These are phyloP conservation scores for Metschnikowia noctiluminum DNA, from an alignment of 805 yeast genomes.

Conservation along the genomic window DNA sequence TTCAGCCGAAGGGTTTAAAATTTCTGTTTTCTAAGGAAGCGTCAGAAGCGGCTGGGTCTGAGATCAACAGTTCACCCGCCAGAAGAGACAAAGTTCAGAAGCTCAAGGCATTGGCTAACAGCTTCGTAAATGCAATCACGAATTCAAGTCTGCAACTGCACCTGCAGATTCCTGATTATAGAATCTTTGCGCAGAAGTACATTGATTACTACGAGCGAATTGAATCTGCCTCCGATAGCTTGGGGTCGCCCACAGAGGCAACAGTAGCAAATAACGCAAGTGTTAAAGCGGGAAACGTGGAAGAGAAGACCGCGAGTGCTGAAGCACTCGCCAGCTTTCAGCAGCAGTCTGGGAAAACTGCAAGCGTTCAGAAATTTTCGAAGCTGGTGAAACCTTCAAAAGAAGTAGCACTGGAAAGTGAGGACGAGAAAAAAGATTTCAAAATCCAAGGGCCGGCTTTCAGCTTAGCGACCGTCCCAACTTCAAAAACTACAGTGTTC, in stretches of 20 bases:
- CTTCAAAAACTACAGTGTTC: conserved; percentile 35
- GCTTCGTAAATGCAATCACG: conserved; percentile 49
- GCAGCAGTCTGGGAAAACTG: not conserved
- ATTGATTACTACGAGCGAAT: conserved; percentile 47
- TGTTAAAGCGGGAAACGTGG: not conserved
- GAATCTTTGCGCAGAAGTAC: conserved; percentile 57
- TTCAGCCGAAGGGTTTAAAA: conserved; percentile 45
- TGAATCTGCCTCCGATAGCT: not conserved
- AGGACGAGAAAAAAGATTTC: conserved; percentile 18
- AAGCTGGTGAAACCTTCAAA: not conserved
- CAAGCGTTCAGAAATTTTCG: not conserved
- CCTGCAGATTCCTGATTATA: conserved; percentile 54
- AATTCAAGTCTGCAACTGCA: conserved; percentile 38
- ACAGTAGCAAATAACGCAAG: not conserved
- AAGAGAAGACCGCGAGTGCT: not conserved
- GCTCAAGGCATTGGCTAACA: conserved; percentile 63
- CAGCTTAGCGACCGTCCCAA: conserved; percentile 25
- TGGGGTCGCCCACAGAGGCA: not conserved
- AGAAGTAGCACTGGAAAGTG: conserved; percentile 18
- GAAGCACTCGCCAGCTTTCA: conserved; percentile 1
- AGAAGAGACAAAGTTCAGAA: conserved; percentile 40
- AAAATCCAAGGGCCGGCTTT: conserved; percentile 38
- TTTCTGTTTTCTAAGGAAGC: conserved; percentile 8
- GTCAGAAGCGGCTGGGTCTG: not conserved
- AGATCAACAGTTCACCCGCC: not conserved